A percentile compares a stretch with the other conserved stretches of the same genome.
Conservation (phyloP, 208 protist genomes). For the Acanthamoeba quina region DNA sequence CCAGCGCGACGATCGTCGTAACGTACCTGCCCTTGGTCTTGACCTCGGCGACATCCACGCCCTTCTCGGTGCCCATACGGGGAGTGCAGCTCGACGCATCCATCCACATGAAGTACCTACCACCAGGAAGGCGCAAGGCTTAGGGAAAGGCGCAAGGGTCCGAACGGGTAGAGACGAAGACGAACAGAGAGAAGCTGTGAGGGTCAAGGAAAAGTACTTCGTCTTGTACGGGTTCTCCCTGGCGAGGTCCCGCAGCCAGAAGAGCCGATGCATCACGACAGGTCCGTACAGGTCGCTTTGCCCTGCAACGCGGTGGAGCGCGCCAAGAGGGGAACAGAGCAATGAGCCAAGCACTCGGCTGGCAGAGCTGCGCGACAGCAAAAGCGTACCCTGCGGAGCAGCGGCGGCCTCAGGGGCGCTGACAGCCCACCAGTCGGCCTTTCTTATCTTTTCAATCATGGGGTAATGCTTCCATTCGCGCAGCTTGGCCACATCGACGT, state of each 20-base stretch:
- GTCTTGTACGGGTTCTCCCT: constrained; percentile 61
- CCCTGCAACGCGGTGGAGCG: background rate
- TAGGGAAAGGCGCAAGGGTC: background rate
- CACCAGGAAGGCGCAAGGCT: background rate
- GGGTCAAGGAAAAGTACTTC: constrained; percentile 7
- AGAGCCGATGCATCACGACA: constrained; percentile 37
- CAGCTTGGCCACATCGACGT: constrained; percentile 20
- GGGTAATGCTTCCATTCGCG: constrained; percentile 44
- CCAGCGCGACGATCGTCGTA: background rate
- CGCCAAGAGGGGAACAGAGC: background rate
- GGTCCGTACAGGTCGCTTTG: constrained; percentile 26
- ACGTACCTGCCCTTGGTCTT: constrained; percentile 39
- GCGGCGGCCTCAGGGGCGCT: constrained; percentile 11
- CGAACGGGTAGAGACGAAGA: background rate
- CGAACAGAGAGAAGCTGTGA: background rate
- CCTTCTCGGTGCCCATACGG: background rate
- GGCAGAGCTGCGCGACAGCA: background rate
- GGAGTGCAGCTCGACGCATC: constrained; percentile 10
- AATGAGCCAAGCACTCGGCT: background rate
- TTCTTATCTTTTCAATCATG: constrained; percentile 36
- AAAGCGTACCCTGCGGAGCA: background rate
- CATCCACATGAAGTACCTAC: constrained; percentile 47
- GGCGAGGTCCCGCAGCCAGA: constrained; percentile 44
- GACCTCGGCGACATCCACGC: background rate
- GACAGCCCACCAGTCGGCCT: constrained; percentile 40